Base-by-base conservation (phyloP, 805 yeast genomes). In the Candida railenensis region DNA sequence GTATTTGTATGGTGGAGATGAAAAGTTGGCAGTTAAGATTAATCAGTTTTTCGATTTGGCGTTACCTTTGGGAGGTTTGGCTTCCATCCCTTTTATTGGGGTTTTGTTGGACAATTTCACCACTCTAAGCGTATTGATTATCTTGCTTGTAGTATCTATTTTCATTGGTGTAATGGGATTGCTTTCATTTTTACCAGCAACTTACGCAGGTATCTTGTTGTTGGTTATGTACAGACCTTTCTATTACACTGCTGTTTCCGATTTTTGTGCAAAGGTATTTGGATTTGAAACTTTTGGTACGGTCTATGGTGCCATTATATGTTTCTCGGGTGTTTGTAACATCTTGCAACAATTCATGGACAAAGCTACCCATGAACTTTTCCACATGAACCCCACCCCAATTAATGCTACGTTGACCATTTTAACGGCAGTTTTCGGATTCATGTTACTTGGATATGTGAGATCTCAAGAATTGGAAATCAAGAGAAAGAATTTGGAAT, bases 221-320 rank as follows among this genome's bases (percentile, higher is more conserved):
- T 69, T 91, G 53, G 97, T 89, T 9, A 72, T 87, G 1, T 90
- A 87, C 66, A 77, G 98, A 63, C 97, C 98, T 9, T 87, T 91
- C 59, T 90, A 87, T 60, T 92, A 91, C 66, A 91, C 98, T 1
- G 88, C 95, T 1, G 89, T 90, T 4, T 87, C 96, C 1, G 97
- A 92, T 65, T 89, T 84, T 63, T 80, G 90, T 57, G 95, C 96
- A 22, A 91, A 91, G 62, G 92, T 91, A 28, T 91, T 92, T 69
- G 98, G 98, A 0, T 90, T 87, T 65, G 84, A 82, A 46, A 89
- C 95, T 1, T 91, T 92, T 66, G 97, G 97, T 33, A 87, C 90
- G 1, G 84, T 92, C 4, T 92, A 92, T 60, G 98, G 98, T 1
- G 67, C 91, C 16, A 76, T 90, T 57, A 89, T 90, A 58, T 84